Evolutionary conservation across 768 basidiomycete genomes (phyloP).

Genomic region (Bullera alba): DNA sequence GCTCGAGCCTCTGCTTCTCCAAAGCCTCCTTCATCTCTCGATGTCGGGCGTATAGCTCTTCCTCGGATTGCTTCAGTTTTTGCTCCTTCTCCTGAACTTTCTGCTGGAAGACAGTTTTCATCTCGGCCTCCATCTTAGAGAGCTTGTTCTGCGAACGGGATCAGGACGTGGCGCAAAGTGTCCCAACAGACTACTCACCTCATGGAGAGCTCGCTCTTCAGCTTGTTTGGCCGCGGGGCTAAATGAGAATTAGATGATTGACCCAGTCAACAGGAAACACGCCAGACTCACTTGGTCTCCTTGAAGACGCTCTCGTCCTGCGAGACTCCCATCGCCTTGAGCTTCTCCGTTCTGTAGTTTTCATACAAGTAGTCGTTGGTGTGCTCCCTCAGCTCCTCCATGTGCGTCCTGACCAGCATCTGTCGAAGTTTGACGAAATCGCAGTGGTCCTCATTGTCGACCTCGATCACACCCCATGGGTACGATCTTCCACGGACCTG

Average conservation of each 20-base stretch:
- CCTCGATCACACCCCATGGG: conserved; percentile 98
- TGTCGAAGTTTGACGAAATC: conserved; percentile 99
- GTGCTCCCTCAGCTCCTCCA: conserved; percentile 97
- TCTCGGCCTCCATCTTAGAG: conserved; percentile 79
- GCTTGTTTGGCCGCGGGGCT: conserved; percentile 94
- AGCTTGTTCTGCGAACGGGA: conserved; percentile 65
- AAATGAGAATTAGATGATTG: conserved; percentile 10
- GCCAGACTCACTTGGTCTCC: conserved; percentile 85
- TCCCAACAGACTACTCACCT: conserved; percentile 47
- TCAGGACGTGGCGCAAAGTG: neutral
- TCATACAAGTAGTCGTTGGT: conserved; percentile 95
- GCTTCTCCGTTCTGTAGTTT: conserved; percentile 95
- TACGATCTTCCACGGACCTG: conserved; percentile 90
- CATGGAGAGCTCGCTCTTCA: conserved; percentile 91
- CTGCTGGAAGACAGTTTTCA: conserved; percentile 99
- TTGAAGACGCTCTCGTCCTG: conserved; percentile 98
- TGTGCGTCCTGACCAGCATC: conserved; percentile 98
- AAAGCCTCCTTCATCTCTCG: conserved; percentile 99
- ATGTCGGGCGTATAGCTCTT: conserved; percentile 96
- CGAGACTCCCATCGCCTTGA: conserved; percentile 93
- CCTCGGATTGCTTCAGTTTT: conserved; percentile 97
- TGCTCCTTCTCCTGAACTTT: conserved; percentile 99
- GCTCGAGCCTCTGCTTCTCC: conserved; percentile 88
- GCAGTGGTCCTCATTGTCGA: conserved; percentile 98
- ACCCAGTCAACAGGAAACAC: neutral